phyloP scores from a whole-genome alignment of 139 green algal genomes.

The Chloropicon primus region DNA sequence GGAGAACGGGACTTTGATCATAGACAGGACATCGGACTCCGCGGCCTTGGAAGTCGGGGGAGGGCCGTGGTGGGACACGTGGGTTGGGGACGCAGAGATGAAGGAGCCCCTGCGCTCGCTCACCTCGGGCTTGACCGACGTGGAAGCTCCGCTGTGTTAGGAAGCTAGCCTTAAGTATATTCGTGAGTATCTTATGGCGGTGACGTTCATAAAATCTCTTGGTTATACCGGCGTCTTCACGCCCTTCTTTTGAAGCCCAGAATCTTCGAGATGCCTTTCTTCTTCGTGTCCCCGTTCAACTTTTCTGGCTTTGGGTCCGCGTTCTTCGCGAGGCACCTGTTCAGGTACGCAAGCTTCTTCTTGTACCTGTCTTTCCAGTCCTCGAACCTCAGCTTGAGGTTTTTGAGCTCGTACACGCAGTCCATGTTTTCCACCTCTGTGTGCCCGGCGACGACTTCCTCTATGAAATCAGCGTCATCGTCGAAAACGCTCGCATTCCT shows the following conservation, averaged over 20 bases:
- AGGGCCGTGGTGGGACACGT: constrained; percentile 75
- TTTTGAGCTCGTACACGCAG: not conserved
- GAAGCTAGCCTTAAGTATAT: too few relatives aligned
- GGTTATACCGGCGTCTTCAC: too few relatives aligned
- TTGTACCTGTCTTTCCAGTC: not conserved
- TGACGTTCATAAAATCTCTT: too few relatives aligned
- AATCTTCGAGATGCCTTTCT: not conserved
- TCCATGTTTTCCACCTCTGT: not conserved
- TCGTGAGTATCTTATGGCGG: too few relatives aligned
- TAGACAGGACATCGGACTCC: constrained; percentile 46
- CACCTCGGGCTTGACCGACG: not conserved
- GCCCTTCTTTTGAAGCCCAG: not conserved
- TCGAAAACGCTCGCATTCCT: not conserved
- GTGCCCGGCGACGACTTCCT: not conserved
- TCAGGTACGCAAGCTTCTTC: not conserved
- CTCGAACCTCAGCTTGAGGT: not conserved
- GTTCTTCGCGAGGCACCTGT: not conserved
- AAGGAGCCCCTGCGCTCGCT: constrained; percentile 55
- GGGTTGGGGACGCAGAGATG: constrained; percentile 60
- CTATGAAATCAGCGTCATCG: not conserved
- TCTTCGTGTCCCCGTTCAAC: not conserved
- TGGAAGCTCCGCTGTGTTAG: not conserved
- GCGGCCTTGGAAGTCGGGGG: constrained; percentile 57
- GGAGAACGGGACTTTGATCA: constrained; percentile 18
- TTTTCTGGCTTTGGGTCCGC: not conserved